Evolutionary conservation across 257 asterid genomes (phyloP), one percentile per base, ranked within the genome.

Genomic region (Lycium ferocissimum): DNA sequence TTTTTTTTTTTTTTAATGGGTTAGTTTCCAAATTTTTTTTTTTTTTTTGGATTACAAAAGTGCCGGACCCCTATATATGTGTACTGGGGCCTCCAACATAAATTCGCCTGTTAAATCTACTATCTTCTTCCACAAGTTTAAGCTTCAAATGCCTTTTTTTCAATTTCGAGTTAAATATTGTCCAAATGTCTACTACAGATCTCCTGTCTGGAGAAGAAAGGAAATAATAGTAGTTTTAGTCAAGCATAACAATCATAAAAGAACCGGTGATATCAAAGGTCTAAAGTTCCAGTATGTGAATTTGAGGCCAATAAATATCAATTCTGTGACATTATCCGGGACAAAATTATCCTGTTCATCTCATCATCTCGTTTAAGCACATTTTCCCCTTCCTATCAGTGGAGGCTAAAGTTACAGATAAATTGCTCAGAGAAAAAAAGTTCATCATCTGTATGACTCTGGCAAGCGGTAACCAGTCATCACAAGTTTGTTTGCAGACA

Each of bases 401-500:
- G 83, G 72, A 84, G 87, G 47, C 86, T 65, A 86, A 78, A 71
- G 79, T 62, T 81, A 75, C 81, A 86, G 72, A 85, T 43, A 40
- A 82, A 54, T 14, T 18, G 73, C 9, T 20, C 37, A 15, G 33
- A n/a, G 11, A 62, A 9, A 66, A 49, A 51, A 47, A 33, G 6
- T 1, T n/a, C 58, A 66, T 93, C 87, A 96, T 92, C 93, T 94
- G 86, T 94, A 97, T 18, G 89, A 84, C 86, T 88, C 89, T 0
- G 98, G 98, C 91, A 95, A 84, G 83, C 91, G 93, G 92, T 73
- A 94, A 79, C 98, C 99, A 65, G 89, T 86, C 98, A 94, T 95
- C 86, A 92, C 99, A 63, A 97, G 84, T 88, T 93, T 97, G 92
- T 94, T 95, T 0, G 92, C 94, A 54, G 91, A 91, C 98, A 97